Base-by-base conservation (phyloP, 108 stramenopile species). In the Cafeteria roenbergensis region DNA sequence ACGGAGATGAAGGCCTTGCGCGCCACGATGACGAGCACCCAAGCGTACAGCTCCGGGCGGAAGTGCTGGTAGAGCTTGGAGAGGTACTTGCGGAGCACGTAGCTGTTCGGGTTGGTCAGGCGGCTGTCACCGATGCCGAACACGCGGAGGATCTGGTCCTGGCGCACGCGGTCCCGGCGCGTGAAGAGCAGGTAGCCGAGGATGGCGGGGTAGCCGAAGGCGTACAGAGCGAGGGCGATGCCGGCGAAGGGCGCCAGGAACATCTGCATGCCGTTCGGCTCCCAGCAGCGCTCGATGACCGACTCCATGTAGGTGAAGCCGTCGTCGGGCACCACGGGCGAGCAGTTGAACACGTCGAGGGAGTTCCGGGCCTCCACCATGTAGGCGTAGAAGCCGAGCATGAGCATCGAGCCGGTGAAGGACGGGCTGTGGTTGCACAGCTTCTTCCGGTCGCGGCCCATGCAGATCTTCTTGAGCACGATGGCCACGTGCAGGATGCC, bases 331-430 rank as follows among this genome's bases (percentile, higher is more conserved):
- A 50, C 0, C 26, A 63, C 65, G n/a, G 54, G 26, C 35, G 58
- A 34, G 65, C 74, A 75, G 71, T 75, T 69, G 66, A 75, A 75
- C 20, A 75, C 50, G 29, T 59, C 70, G 26, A 75, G 60, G 17
- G 70, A 28, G 51, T 62, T 70, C 51, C 61, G 50, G 22, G 74
- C 67, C n/a, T 71, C 54, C 32, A 38, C 36, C 34, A 75, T 31
- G 70, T 75, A 75, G 59, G 57, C n/a, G 57, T 62, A 65, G 74
- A 71, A 75, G 35, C 63, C 32, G 34, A 75, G 53, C 20, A 71
- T 65, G 0, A 71, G 28, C 25, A 34, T 34, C 27, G 30, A 62
- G 20, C 65, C 65, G 12, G 63, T 34, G 21, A 75, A 22, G 27
- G 30, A 28, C 48, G 42, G 34, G 14, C 56, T 62, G 51, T 75